A percentile compares a stretch with the other conserved stretches of the same genome.
Evolutionary conservation across 805 yeast genomes (phyloP).

Genomic region (Schizosaccharomyces octosporus): DNA sequence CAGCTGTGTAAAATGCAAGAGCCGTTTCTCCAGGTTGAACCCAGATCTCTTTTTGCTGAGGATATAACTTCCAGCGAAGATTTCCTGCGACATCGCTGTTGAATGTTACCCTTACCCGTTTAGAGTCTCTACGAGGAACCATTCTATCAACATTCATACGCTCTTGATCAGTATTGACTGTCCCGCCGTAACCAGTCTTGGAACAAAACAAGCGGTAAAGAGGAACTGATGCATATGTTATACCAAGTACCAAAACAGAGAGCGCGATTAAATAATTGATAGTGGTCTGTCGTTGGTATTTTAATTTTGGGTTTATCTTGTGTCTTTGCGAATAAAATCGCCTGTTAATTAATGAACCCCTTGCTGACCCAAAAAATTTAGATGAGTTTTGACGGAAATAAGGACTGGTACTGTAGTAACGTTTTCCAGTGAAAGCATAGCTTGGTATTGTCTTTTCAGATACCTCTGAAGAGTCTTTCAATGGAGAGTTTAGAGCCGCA

Average conservation of each 20-base stretch:
- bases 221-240: slow-evolving; percentile 81
- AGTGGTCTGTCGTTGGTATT: neutral
- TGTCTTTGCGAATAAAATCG: too few species aligned
- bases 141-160: slow-evolving; percentile 70
- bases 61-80: slow-evolving; percentile 84
- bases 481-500: neutral
- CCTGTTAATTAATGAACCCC: too few species aligned
- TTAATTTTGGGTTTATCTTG: neutral
- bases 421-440: neutral
- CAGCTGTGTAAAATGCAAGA: slow-evolving; percentile 79
- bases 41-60: slow-evolving; percentile 79
- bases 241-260: slow-evolving; percentile 42
- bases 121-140: slow-evolving; percentile 65
- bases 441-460: neutral
- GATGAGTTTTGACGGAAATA: too few species aligned
- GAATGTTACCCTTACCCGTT: slow-evolving; percentile 60
- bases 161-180: slow-evolving; percentile 64
- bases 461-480: neutral
- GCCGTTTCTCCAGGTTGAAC: slow-evolving; percentile 96
- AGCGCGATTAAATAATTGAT: slow-evolving; percentile 44
- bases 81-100: slow-evolving; percentile 78
- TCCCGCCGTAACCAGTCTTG: slow-evolving; percentile 89
- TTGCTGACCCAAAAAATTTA: too few species aligned
- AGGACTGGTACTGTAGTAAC: neutral
- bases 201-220: slow-evolving; percentile 76